phyloP scores from a whole-genome alignment of 2,329 filamentous ascomycete species.

The Penicillium sp. region DNA sequence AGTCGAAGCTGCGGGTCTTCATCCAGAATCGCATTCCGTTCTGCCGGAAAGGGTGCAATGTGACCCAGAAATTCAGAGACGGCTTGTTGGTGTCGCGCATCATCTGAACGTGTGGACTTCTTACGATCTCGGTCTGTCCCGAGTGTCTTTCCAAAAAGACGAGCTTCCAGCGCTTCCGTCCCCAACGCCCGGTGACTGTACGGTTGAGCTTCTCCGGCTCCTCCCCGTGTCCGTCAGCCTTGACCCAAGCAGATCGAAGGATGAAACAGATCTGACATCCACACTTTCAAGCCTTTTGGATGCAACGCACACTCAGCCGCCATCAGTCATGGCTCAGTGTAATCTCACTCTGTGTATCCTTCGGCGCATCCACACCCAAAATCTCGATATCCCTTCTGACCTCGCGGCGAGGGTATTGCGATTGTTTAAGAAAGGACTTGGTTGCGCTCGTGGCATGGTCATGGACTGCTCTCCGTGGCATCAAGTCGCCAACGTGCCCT shows the following conservation, averaged over 20 bases:
- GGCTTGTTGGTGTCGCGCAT: slow-evolving; percentile 54
- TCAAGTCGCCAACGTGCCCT: slow-evolving; percentile 61
- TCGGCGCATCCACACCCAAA: slow-evolving; percentile 54
- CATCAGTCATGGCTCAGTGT: slow-evolving; percentile 54
- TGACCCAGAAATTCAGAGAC: slow-evolving; percentile 40
- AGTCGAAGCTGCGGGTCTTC: slow-evolving; percentile 51
- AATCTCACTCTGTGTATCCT: slow-evolving; percentile 59
- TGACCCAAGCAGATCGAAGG: slow-evolving; percentile 50
- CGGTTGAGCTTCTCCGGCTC: slow-evolving; percentile 53
- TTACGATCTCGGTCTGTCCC: slow-evolving; percentile 58
- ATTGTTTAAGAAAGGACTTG: slow-evolving; percentile 47
- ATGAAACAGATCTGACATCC: slow-evolving; percentile 46
- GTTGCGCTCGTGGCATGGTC: slow-evolving; percentile 50
- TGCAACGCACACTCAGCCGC: slow-evolving; percentile 43
- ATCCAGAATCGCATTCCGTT: slow-evolving; percentile 25
- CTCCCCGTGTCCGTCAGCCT: slow-evolving; percentile 56
- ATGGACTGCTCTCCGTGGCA: slow-evolving; percentile 55
- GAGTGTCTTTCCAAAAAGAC: slow-evolving; percentile 51
- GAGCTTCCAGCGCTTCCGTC: slow-evolving; percentile 37
- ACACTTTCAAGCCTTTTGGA: slow-evolving; percentile 45
- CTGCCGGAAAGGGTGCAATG: slow-evolving; percentile 12
- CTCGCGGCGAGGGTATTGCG: slow-evolving; percentile 50
- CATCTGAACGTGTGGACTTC: slow-evolving; percentile 62
- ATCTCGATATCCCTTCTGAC: slow-evolving; percentile 44
- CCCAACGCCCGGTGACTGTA: slow-evolving; percentile 48